Evolutionary conservation across 139 green algal species (phyloP).

Genomic region (Auxenochlorella pyrenoidosa): DNA sequence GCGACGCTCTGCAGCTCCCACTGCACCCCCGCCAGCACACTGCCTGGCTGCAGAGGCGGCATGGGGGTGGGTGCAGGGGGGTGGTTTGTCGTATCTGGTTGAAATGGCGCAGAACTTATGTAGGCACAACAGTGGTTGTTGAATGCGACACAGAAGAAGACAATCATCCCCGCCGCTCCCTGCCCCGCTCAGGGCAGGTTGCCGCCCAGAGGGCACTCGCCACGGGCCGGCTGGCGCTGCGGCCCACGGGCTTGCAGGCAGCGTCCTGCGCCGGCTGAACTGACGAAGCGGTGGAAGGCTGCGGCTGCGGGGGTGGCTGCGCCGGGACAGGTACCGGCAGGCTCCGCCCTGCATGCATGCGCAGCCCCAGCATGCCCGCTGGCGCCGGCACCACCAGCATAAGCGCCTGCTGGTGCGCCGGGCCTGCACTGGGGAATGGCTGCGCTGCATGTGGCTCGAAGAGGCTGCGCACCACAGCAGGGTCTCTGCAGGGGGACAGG

Average conservation of each 20-base stretch:
- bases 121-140: too few species aligned
- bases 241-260: too few species aligned
- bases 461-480: slow-evolving; percentile 8
- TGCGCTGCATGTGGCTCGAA: slow-evolving; percentile 27
- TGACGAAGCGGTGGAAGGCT: not conserved
- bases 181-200: too few species aligned
- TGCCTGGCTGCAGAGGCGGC: not conserved
- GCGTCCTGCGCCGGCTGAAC: too few species aligned
- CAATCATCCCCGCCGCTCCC: too few species aligned
- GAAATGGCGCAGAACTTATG: too few species aligned
- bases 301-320: not conserved
- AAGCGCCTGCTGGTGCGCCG: not conserved
- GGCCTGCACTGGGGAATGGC: not conserved
- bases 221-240: too few species aligned
- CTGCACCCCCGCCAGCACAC: not conserved
- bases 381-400: not conserved
- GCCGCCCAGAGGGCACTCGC: too few species aligned
- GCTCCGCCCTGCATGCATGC: not conserved
- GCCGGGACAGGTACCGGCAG: not conserved
- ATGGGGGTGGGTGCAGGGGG: not conserved
- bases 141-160: too few species aligned
- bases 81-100: too few species aligned
- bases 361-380: not conserved
- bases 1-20: slow-evolving; percentile 21
- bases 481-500: not conserved